Evolutionary conservation across 257 asterid genomes (phyloP).

Genomic region (Jaltomata sinuosa): DNA sequence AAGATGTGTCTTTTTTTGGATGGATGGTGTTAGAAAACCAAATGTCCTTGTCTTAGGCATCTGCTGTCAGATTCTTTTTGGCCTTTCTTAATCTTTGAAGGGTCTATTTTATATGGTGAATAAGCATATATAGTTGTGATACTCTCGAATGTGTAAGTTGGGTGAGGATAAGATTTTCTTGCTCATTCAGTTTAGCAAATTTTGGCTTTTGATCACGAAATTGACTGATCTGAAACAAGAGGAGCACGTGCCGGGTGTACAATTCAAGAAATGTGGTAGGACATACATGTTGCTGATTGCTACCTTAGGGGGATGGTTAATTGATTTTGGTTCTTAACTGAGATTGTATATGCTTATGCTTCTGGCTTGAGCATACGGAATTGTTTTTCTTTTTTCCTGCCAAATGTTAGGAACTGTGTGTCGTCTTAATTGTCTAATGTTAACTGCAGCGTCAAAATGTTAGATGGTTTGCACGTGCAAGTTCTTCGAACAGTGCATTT

Average conservation of each 20-base stretch:
- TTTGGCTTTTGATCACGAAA: background rate
- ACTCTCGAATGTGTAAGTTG: too few species aligned
- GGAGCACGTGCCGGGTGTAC: background rate
- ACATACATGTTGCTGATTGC: background rate
- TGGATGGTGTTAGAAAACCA: background rate
- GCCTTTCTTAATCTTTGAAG: constrained; percentile 6
- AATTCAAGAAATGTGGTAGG: background rate
- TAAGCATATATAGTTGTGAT: background rate
- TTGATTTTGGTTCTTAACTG: background rate
- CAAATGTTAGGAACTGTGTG: background rate
- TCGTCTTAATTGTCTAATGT: constrained; percentile 4
- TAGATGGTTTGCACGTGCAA: constrained; percentile 1
- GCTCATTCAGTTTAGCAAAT: background rate
- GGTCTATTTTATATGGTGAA: constrained; percentile 14
- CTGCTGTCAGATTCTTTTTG: constrained; percentile 17
- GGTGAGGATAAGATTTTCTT: background rate
- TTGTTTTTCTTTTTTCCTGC: constrained; percentile 5
- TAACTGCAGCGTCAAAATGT: background rate
- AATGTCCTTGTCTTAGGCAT: constrained; percentile 21
- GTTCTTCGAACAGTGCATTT: constrained; percentile 2
- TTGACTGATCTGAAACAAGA: background rate
- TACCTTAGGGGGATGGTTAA: background rate
- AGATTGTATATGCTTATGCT: background rate
- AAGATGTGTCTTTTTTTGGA: background rate
- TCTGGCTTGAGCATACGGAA: background rate